phyloP scores from a whole-genome alignment of 208 protist species.

The Trypanosoma conorhini region DNA sequence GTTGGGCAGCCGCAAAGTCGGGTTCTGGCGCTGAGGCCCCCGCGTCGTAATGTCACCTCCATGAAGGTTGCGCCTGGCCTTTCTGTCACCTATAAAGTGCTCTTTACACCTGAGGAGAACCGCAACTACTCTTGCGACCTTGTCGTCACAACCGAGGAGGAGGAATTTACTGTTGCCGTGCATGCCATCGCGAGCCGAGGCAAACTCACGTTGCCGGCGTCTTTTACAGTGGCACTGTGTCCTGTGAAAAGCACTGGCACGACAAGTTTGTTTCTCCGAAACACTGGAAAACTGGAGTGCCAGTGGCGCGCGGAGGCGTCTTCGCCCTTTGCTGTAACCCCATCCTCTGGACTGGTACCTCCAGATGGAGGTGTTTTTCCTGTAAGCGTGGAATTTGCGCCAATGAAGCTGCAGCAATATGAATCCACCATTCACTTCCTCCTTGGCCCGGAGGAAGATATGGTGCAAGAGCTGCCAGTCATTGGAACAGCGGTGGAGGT shows the following conservation, averaged over 20 bases:
- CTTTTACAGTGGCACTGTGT: conserved; percentile 55
- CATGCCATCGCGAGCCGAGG: conserved; percentile 82
- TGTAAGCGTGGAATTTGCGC: conserved; percentile 72
- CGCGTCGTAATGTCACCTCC: conserved; percentile 48
- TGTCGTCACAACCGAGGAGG: conserved; percentile 79
- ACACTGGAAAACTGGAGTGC: conserved; percentile 60
- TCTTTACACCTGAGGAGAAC: conserved; percentile 77
- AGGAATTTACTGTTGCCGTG: conserved; percentile 89
- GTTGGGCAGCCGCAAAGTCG: conserved; percentile 68
- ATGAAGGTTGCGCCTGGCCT: conserved; percentile 91
- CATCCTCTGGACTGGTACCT: conserved; percentile 60
- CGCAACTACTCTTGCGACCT: conserved; percentile 88
- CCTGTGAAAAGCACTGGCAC: conserved; percentile 70
- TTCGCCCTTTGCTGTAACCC: conserved; percentile 48
- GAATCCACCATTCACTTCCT: conserved; percentile 63
- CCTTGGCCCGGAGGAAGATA: conserved; percentile 81
- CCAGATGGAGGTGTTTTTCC: conserved; percentile 62
- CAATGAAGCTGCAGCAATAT: conserved; percentile 35
- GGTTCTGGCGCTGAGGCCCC: conserved; percentile 70
- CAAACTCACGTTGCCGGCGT: conserved; percentile 77
- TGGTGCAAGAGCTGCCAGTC: conserved; percentile 73
- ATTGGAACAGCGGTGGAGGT: conserved; percentile 69
- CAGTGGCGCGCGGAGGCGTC: conserved; percentile 57
- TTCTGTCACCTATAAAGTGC: conserved; percentile 81
- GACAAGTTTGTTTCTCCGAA: conserved; percentile 91